phyloP scores from a whole-genome alignment of 176 grass and related monocot species.

The Phoenix dactylifera region DNA sequence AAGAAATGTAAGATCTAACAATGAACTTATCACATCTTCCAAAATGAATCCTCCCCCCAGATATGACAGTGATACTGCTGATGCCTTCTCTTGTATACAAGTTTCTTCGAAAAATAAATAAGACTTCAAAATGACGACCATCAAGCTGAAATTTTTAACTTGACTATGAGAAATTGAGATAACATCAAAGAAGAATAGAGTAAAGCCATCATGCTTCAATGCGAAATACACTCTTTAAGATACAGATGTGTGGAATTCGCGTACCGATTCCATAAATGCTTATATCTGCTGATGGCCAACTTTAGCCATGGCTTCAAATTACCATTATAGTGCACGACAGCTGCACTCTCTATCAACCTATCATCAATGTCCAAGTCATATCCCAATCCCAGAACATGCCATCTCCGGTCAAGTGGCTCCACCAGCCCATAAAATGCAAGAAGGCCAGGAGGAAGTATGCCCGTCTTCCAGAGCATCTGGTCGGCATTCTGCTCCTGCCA shows the following conservation, averaged over 20 bases:
- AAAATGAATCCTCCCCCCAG: constrained; percentile 52
- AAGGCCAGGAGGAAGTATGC: constrained; percentile 80
- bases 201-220: constrained; percentile 32
- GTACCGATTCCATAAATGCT: constrained; percentile 79
- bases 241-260: constrained; percentile 52
- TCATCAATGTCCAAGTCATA: constrained; percentile 91
- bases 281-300: constrained; percentile 80
- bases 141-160: constrained; percentile 35
- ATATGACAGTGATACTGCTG: constrained; percentile 42
- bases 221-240: constrained; percentile 56
- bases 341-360: constrained; percentile 91
- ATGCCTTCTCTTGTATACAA: constrained; percentile 52
- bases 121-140: constrained; percentile 34
- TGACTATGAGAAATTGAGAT: constrained; percentile 25
- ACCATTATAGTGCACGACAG: constrained; percentile 89
- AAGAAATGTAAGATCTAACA: constrained; percentile 58
- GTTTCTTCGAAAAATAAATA: constrained; percentile 41
- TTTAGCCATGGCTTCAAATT: constrained; percentile 98
- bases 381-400: constrained; percentile 90
- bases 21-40: constrained; percentile 20
- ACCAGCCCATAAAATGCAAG: constrained; percentile 86
- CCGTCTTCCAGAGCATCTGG: constrained; percentile 65
- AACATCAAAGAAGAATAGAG: constrained; percentile 25
- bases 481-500: constrained; percentile 91
- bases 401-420: constrained; percentile 92